Conservation (phyloP, 2,329 filamentous ascomycete species). For the Ascosphaera apis region DNA sequence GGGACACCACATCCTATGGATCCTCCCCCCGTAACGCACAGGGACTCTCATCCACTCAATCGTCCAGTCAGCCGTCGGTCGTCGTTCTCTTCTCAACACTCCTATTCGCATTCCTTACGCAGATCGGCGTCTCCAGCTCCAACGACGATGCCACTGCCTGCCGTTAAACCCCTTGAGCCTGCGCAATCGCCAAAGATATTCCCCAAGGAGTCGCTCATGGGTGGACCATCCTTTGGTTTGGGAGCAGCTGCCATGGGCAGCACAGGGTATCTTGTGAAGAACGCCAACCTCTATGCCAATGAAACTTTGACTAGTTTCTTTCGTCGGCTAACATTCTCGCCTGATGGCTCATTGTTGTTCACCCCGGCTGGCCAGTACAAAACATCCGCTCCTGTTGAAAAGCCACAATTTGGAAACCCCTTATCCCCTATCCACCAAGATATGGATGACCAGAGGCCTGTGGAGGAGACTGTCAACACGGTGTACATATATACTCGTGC, state of each 20-base stretch:
- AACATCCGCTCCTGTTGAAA: slow-evolving; percentile 33
- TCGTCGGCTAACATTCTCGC: slow-evolving; percentile 75
- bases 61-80: slow-evolving; percentile 47
- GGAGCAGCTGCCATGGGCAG: too few relatives aligned
- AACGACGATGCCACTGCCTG: slow-evolving; percentile 63
- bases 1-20: slow-evolving; percentile 96
- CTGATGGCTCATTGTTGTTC: slow-evolving; percentile 79
- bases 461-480: slow-evolving; percentile 80
- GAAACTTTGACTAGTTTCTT: slow-evolving; percentile 97
- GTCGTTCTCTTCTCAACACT: slow-evolving; percentile 41
- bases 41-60: too few relatives aligned
- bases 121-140: slow-evolving; percentile 84
- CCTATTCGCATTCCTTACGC: slow-evolving; percentile 47
- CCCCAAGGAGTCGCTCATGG: too few relatives aligned
- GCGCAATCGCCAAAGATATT: too few relatives aligned
- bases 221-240: too few relatives aligned
- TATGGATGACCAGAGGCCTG: slow-evolving; percentile 40
- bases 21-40: slow-evolving; percentile 67
- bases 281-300: slow-evolving; percentile 81
- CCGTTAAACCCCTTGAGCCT: slow-evolving; percentile 70
- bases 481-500: slow-evolving; percentile 96
- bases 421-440: slow-evolving; percentile 24
- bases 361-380: slow-evolving; percentile 94
- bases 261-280: slow-evolving; percentile 33
- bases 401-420: too few relatives aligned